A percentile compares a stretch with the other conserved stretches of the same genome.
These are phyloP conservation scores for Spirogloea muscicola DNA, from an alignment of 139 green algal genomes.

Conservation along the genomic window DNA sequence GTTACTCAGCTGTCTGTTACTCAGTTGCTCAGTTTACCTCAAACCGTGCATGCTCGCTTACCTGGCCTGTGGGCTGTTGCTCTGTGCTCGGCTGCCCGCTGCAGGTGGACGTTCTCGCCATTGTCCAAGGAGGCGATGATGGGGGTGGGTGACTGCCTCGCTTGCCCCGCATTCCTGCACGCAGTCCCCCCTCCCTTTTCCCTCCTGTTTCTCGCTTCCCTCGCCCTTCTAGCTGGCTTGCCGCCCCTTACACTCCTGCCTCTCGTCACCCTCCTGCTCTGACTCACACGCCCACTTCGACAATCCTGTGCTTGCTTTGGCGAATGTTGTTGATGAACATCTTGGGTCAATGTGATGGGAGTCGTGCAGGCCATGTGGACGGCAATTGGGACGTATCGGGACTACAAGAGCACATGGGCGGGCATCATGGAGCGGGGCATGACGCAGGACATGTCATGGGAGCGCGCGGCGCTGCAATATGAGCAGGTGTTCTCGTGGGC, in stretches of 20 bases:
- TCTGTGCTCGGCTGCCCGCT: neutral
- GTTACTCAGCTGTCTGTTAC: neutral
- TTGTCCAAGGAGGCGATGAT: conserved; percentile 36
- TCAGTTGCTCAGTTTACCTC: neutral
- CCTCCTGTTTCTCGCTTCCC: conserved; percentile 68
- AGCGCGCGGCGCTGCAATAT: conserved; percentile 81
- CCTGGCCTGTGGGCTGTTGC: neutral
- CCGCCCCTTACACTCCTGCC: neutral
- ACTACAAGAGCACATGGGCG: conserved; percentile 49
- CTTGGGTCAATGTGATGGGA: neutral
- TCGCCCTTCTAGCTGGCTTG: conserved; percentile 38
- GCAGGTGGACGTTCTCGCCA: conserved; percentile 41
- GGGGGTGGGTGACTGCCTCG: conserved; percentile 22
- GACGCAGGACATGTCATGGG: conserved; percentile 81
- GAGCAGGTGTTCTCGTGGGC: conserved; percentile 86
- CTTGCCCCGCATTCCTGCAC: too few species aligned
- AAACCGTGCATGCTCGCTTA: neutral
- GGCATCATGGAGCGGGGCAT: conserved; percentile 62
- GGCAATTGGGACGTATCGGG: conserved; percentile 55
- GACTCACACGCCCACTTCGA: neutral
- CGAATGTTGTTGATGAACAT: neutral
- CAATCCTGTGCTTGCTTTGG: neutral
- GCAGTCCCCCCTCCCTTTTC: too few species aligned
- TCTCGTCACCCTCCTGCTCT: neutral
- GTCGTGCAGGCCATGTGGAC: conserved; percentile 52